Percentiles rank a stretch among this genome's conserved stretches.
phyloP scores from a whole-genome alignment of 768 basidiomycete species.

The Xanthoconium purpureum region DNA sequence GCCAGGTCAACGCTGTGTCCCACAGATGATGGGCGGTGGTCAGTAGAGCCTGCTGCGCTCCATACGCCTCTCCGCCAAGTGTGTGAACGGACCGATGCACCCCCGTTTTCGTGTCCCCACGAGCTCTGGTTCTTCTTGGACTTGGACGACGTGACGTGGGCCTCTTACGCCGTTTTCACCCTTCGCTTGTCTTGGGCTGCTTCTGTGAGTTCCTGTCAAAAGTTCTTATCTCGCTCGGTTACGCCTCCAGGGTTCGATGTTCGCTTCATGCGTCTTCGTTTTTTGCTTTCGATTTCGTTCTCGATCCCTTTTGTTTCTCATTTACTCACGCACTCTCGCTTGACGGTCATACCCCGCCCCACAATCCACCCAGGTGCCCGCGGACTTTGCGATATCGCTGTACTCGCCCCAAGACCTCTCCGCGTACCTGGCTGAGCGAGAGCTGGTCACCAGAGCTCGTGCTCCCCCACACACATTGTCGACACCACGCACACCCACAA shows the following conservation, averaged over 20 bases:
- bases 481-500: slow-evolving; percentile 14
- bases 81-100: slow-evolving; percentile 30
- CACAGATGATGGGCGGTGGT: slow-evolving; percentile 33
- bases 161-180: slow-evolving; percentile 43
- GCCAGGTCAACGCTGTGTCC: slow-evolving; percentile 41
- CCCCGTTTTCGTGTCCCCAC: slow-evolving; percentile 35
- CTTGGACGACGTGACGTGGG: slow-evolving; percentile 42
- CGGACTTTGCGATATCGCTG: slow-evolving; percentile 41
- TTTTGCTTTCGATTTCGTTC: neutral
- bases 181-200: slow-evolving; percentile 57
- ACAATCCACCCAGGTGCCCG: slow-evolving; percentile 36
- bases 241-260: no score
- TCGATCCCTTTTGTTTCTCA: neutral
- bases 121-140: slow-evolving; percentile 50
- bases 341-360: neutral
- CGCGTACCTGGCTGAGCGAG: slow-evolving; percentile 6
- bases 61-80: slow-evolving; percentile 36
- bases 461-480: slow-evolving; percentile 1
- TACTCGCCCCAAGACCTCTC: slow-evolving; percentile 35
- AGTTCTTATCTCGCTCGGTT: neutral
- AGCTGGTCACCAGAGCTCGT: neutral
- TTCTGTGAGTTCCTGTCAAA: slow-evolving; percentile 38
- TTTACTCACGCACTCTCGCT: neutral
- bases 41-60: slow-evolving; percentile 41
- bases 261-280: neutral